Base-by-base conservation (phyloP, 2,329 filamentous ascomycete species). In the Falciphora oryzae region DNA sequence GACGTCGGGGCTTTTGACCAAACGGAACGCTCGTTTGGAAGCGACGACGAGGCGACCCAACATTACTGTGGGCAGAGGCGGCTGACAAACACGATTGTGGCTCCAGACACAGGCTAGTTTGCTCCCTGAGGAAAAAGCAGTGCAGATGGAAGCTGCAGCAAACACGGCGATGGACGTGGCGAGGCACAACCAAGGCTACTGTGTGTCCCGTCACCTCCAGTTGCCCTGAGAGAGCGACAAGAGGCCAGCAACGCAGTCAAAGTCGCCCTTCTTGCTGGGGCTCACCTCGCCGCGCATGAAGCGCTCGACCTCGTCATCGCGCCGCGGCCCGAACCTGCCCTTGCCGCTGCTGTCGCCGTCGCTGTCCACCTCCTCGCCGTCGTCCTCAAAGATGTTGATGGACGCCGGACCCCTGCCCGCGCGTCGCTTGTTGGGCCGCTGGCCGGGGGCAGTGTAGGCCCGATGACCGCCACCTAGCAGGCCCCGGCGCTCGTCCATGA, bases 211-310 rank as follows among this genome's bases (percentile, higher is more conserved):
- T 84, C 77, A 90, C 72, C 86, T 84, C 93, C 93, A 97, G 72
- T 92, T 92, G n/a, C 93, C 94, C 77, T 96, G 91, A 71, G 92
- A 96, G 59, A 98, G 81, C 62, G 91, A 94, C 67, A 97, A 76
- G 68, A 98, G 77, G n/a, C 92, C 92, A 64, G 94, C 92, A 60
- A 97, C 89, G 72, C 92, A 96, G 73, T 96, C 92, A 75, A 96
- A 82, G 73, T 97, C 94, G 65, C 88, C 85, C 73, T 87, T 88
- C 76, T 92, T 92, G 73, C 88, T 88, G 11, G 86, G 88, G 72
- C 85, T 86, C 67, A 86, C 81, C 38, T 85, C 83, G 62, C 82
- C 82, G 44, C 82, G 79, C 89, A 95, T 93, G 75, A 94, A 93
- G 4, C 80, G 82, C 67, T 89, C 85, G 58, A 94, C 82, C 62